Conservation (phyloP, 305 asterid genomes). For the Fraxinus dipetala region DNA sequence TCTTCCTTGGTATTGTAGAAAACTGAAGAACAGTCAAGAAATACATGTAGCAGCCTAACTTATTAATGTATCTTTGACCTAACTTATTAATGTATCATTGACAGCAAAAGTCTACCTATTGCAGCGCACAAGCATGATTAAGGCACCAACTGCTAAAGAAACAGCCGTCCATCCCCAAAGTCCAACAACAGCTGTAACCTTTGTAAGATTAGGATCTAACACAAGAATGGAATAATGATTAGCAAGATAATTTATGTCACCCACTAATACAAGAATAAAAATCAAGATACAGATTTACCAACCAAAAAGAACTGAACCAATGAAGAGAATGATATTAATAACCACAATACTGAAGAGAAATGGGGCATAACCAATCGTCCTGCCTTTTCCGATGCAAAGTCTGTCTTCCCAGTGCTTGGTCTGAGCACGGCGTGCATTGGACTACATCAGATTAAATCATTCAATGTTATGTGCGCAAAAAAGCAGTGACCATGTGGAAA, state of each 20-base stretch:
- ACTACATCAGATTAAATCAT: conserved; percentile 51
- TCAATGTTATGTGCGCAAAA: conserved; percentile 26
- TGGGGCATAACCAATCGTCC: conserved; percentile 79
- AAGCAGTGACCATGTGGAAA: neutral
- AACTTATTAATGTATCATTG: conserved; percentile 5
- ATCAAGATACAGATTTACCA: conserved; percentile 32
- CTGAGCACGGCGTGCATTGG: conserved; percentile 54
- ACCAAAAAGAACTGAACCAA: conserved; percentile 72
- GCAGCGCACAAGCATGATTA: conserved; percentile 70
- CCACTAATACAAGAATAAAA: conserved; percentile 16
- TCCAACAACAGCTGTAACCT: conserved; percentile 82
- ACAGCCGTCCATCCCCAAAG: conserved; percentile 93
- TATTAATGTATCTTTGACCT: neutral
- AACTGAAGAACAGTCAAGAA: neutral
- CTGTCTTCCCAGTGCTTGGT: conserved; percentile 53
- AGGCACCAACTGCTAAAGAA: conserved; percentile 66
- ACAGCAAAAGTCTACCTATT: conserved; percentile 57
- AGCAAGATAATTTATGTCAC: conserved; percentile 26
- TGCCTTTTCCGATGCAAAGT: conserved; percentile 48
- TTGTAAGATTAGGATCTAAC: conserved; percentile 75
- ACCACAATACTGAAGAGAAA: conserved; percentile 61
- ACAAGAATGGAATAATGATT: conserved; percentile 35
- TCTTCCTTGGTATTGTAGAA: conserved; percentile 11
- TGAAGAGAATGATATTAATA: conserved; percentile 62
- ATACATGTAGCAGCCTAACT: conserved; percentile 6